A percentile compares a stretch with the other conserved stretches of the same genome.
These are phyloP conservation scores for Haematococcus sp. DNA, from an alignment of 139 green algal genomes.

Conservation along the genomic window DNA sequence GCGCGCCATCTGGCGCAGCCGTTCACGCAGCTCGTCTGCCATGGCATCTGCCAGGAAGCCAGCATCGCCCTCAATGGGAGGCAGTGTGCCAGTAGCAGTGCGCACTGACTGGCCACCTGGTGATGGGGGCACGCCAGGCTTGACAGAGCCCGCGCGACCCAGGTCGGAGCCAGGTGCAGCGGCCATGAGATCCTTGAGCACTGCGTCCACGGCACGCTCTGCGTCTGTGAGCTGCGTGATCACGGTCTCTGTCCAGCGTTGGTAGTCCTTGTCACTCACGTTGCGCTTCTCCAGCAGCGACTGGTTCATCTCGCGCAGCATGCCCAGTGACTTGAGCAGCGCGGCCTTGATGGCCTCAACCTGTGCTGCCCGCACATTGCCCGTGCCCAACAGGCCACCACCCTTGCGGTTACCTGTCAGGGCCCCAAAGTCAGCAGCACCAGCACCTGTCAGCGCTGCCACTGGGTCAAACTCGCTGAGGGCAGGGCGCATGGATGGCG, in stretches of 20 bases:
- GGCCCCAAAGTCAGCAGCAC: not conserved
- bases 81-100: too few species aligned
- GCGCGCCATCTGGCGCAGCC: slow-evolving; percentile 37
- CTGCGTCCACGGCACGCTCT: slow-evolving; percentile 23
- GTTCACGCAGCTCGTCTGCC: slow-evolving; percentile 46
- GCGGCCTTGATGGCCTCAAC: slow-evolving; percentile 38
- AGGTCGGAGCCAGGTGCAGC: not conserved
- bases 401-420: slow-evolving; percentile 3
- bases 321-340: slow-evolving; percentile 29
- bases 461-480: slow-evolving; percentile 45
- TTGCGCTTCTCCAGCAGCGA: slow-evolving; percentile 23
- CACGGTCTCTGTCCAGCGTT: slow-evolving; percentile 26
- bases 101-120: not conserved
- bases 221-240: slow-evolving; percentile 35
- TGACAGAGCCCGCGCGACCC: not conserved
- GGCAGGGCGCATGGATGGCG: slow-evolving; percentile 53
- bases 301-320: slow-evolving; percentile 36
- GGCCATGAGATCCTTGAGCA: slow-evolving; percentile 29
- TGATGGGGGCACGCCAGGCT: not conserved
- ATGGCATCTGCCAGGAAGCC: slow-evolving; percentile 49
- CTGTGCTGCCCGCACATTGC: slow-evolving; percentile 22
- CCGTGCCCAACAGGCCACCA: not conserved
- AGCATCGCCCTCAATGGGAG: not conserved
- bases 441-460: not conserved
- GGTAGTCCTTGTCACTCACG: slow-evolving; percentile 42